phyloP scores from a whole-genome alignment of 2,329 filamentous ascomycete genomes.

The Aspergillus fijiensis region DNA sequence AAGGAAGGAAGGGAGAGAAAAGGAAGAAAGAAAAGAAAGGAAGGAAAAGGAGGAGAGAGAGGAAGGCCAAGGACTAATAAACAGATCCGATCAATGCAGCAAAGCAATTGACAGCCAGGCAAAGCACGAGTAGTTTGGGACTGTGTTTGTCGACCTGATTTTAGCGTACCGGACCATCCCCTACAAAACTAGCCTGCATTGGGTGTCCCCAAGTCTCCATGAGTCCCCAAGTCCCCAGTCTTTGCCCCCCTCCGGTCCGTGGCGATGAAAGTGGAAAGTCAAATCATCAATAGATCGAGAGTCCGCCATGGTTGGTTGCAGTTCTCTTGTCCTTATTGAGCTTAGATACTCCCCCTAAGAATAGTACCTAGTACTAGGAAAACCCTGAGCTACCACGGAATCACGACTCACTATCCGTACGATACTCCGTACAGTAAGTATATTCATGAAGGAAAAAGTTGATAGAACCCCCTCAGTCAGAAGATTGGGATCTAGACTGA shows the following conservation, averaged over 20 bases:
- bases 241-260: too few relatives aligned
- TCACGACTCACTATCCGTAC: too few relatives aligned
- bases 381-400: background rate
- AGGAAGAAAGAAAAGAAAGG: background rate
- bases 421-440: too few relatives aligned
- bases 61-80: background rate
- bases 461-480: too few relatives aligned
- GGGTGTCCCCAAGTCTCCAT: background rate
- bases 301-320: background rate
- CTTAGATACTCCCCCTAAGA: background rate
- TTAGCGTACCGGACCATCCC: background rate
- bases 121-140: background rate
- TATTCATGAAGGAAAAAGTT: too few relatives aligned
- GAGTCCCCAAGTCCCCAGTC: background rate
- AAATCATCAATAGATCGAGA: background rate
- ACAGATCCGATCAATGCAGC: background rate
- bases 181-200: background rate
- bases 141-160: too few relatives aligned
- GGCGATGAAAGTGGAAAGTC: background rate
- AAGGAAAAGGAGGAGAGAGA: background rate
- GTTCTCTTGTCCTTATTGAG: background rate
- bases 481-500: too few relatives aligned
- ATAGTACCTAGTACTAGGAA: background rate
- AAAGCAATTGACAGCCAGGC: background rate
- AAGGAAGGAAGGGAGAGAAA: constrained; percentile 12